Evolutionary conservation across 2,329 filamentous ascomycete genomes (phyloP).

Genomic region (Penicillium olsonii): DNA sequence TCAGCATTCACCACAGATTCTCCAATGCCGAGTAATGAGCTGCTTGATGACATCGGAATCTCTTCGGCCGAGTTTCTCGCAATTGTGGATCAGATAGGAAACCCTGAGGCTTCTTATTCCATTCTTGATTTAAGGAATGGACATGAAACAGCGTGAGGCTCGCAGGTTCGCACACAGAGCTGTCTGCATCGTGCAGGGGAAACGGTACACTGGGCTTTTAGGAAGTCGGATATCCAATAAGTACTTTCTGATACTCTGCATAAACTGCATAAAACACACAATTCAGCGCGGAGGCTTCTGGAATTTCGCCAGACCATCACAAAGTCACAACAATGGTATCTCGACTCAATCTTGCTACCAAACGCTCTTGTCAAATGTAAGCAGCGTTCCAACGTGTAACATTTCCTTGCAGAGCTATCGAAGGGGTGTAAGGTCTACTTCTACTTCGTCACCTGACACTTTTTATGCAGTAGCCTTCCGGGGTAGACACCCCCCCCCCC

Average conservation of each 20-base stretch:
- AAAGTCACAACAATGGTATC: not conserved
- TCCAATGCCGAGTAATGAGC: constrained; percentile 27
- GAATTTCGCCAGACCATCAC: no score
- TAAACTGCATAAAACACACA: no score
- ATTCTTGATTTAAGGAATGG: constrained; percentile 11
- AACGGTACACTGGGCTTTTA: no score
- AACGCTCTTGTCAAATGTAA: not conserved
- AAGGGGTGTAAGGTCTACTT: not conserved
- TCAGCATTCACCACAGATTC: not conserved
- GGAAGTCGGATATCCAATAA: no score
- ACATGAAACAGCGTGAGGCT: not conserved
- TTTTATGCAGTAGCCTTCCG: not conserved
- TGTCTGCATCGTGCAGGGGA: no score
- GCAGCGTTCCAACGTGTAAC: no score
- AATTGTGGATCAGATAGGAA: constrained; percentile 40
- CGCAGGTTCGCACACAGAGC: no score
- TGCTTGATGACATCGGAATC: constrained; percentile 42
- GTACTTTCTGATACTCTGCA: no score
- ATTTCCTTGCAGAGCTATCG: not conserved
- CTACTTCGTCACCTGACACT: not conserved
- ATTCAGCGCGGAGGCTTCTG: no score
- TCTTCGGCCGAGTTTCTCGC: constrained; percentile 43
- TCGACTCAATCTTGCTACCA: not conserved
- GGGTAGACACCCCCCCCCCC: no score
- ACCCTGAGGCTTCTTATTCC: constrained; percentile 11